Evolutionary conservation across 306 rosid genomes (phyloP).

Genomic region (cucumber (Cucumis sativus)): DNA sequence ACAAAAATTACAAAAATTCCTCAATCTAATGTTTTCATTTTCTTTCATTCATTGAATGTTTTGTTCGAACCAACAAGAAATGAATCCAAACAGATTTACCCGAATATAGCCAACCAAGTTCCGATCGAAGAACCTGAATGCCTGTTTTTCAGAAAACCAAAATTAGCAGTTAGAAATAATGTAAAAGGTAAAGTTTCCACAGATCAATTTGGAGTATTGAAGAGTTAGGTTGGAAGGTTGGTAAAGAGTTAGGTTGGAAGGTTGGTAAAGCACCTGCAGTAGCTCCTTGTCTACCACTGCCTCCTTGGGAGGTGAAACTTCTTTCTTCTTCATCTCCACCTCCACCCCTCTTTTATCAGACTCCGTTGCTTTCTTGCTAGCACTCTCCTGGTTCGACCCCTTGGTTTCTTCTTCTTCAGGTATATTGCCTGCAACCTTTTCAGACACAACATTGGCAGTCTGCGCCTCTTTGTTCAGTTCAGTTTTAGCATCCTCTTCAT

Average conservation of each 20-base stretch:
- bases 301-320: constrained; percentile 34
- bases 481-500: background rate
- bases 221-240: background rate
- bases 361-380: constrained; percentile 25
- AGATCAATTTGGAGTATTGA: background rate
- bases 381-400: constrained; percentile 26
- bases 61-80: background rate
- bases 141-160: constrained; percentile 38
- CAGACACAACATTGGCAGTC: constrained; percentile 22
- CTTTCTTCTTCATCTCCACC: constrained; percentile 38
- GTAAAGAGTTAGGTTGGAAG: background rate
- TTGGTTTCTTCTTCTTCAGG: constrained; percentile 20
- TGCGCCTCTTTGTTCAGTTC: constrained; percentile 22
- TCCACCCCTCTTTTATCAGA: constrained; percentile 36
- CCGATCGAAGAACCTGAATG: constrained; percentile 84
- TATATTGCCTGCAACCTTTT: constrained; percentile 19
- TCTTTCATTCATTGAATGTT: background rate
- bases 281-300: constrained; percentile 56
- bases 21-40: background rate
- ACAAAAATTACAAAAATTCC: constrained; percentile 12
- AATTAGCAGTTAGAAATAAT: background rate
- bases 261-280: constrained; percentile 45
- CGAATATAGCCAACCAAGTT: constrained; percentile 70
- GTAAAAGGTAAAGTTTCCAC: background rate
- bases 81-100: constrained; percentile 25